A percentile compares a stretch with the other conserved stretches of the same genome.
Evolutionary conservation across 2,329 filamentous ascomycete species (phyloP).

Genomic region (Coniochaeta sp.): DNA sequence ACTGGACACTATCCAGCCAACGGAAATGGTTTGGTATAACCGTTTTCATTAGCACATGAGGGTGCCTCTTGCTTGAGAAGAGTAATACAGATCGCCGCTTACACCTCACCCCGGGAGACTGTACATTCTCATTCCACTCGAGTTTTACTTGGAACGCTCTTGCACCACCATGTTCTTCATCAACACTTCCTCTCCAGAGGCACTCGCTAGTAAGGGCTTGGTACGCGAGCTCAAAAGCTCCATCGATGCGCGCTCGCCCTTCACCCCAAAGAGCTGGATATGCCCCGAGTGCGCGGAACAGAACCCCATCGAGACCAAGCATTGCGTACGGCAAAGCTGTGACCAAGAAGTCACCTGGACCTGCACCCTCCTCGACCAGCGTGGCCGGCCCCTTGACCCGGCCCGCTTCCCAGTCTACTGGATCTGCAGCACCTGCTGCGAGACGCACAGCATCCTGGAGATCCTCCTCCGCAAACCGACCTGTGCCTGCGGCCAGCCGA

Average conservation of each 20-base stretch:
- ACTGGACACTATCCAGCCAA: not conserved
- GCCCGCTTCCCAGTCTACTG: conserved; percentile 14
- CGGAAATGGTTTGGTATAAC: not conserved
- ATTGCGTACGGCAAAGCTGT: not conserved
- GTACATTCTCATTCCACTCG: not conserved
- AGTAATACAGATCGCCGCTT: too few relatives aligned
- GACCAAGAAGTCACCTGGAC: not conserved
- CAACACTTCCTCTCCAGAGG: not conserved
- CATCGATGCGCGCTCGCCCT: not conserved
- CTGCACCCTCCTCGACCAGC: conserved; percentile 4
- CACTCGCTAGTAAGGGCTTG: not conserved
- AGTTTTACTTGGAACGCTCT: too few relatives aligned
- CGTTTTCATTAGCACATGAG: too few relatives aligned
- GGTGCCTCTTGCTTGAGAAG: not conserved
- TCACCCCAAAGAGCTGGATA: not conserved
- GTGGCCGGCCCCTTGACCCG: conserved; percentile 4
- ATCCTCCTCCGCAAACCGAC: conserved; percentile 6
- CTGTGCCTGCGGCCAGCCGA: conserved; percentile 11
- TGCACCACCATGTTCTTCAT: not conserved
- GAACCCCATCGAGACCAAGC: not conserved
- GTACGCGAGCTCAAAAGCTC: not conserved
- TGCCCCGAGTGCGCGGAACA: not conserved
- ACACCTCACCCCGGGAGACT: not conserved
- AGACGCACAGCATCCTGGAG: conserved; percentile 8
- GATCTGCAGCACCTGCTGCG: conserved; percentile 15